Percentiles rank a stretch among this genome's conserved stretches.
These are phyloP conservation scores for Coemansia umbellata DNA, from an alignment of 192 early-diverging fungal species.

Conservation along the genomic window DNA sequence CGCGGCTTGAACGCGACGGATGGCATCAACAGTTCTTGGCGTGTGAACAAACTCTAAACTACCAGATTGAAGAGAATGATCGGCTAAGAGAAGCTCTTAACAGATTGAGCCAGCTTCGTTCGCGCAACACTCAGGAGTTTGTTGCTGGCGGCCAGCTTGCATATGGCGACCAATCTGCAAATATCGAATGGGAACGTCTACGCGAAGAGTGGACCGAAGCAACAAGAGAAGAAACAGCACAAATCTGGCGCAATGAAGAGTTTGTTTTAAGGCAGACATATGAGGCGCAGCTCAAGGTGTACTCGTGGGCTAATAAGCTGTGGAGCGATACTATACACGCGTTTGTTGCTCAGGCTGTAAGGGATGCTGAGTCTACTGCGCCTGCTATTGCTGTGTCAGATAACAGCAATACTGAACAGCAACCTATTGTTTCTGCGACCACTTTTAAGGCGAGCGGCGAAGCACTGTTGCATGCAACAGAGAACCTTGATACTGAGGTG, in stretches of 20 bases:
- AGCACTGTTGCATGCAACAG: conserved; percentile 12
- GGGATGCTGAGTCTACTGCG: background rate
- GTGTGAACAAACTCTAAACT: conserved; percentile 8
- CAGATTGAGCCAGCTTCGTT: conserved; percentile 3
- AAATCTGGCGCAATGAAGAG: background rate
- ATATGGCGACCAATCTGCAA: conserved; percentile 5
- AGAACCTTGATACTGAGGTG: conserved; percentile 22
- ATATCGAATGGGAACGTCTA: conserved; percentile 22
- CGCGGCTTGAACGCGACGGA: conserved; percentile 38
- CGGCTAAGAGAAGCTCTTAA: conserved; percentile 6
- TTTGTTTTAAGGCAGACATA: conserved; percentile 20
- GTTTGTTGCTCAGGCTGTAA: background rate
- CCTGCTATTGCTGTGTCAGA: too few relatives aligned
- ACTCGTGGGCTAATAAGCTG: conserved; percentile 20
- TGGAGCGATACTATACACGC: conserved; percentile 25
- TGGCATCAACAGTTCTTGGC: conserved; percentile 29
- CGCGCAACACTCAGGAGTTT: conserved; percentile 12
- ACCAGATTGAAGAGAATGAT: conserved; percentile 21
- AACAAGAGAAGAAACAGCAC: conserved; percentile 1
- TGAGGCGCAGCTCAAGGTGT: conserved; percentile 28
- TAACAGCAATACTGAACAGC: too few relatives aligned
- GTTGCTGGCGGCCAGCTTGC: background rate
- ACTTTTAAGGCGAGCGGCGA: background rate
- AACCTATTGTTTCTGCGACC: background rate
- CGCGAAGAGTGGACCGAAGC: conserved; percentile 17